Percentiles rank a stretch among this genome's conserved stretches.
These are phyloP conservation scores for Hirsutella thompsonii DNA, from an alignment of 2,329 filamentous ascomycete genomes.

Conservation along the genomic window DNA sequence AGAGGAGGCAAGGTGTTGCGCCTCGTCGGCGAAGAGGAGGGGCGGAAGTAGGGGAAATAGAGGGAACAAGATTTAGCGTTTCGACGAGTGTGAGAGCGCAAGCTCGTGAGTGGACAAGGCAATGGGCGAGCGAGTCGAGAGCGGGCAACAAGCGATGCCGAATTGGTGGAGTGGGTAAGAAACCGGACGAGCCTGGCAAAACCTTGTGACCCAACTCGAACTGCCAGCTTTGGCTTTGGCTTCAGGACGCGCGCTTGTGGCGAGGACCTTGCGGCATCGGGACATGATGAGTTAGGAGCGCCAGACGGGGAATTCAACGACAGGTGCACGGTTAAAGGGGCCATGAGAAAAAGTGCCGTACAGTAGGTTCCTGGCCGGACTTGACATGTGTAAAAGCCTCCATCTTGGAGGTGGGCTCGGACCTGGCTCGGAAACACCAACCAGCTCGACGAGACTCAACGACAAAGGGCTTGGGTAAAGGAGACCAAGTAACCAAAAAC, in stretches of 20 bases:
- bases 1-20: neutral
- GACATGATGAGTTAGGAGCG: neutral
- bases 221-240: neutral
- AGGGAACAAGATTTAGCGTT: neutral
- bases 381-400: too few relatives aligned
- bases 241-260: neutral
- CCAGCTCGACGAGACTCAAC: neutral
- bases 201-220: conserved; percentile 1
- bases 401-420: neutral
- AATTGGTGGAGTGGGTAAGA: neutral
- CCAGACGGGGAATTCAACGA: neutral
- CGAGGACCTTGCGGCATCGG: neutral
- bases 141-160: neutral
- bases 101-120: neutral
- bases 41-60: neutral
- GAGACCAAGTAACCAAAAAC: too few relatives aligned
- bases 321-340: neutral
- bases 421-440: neutral
- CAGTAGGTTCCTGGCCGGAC: too few relatives aligned
- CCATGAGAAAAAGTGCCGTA: neutral
- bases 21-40: conserved; percentile 1
- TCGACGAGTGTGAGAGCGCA: neutral
- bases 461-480: too few relatives aligned
- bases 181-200: neutral
- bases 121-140: neutral